Conservation (phyloP, 306 rosid species). For the Castanopsis chinensis region DNA sequence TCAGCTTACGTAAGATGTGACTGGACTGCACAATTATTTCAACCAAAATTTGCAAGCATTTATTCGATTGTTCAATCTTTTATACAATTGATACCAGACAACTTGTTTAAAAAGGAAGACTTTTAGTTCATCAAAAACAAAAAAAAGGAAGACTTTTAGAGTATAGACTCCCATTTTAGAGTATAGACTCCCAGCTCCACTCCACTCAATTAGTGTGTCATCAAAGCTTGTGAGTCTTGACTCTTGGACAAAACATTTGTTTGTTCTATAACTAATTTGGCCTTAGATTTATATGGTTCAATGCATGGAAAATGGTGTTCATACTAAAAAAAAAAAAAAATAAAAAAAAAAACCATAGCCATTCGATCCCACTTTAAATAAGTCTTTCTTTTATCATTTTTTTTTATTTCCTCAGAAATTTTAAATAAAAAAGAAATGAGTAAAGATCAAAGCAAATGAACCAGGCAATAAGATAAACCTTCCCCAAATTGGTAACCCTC, state of each 20-base stretch:
- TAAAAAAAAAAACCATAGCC: not conserved
- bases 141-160: not conserved
- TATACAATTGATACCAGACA: not conserved
- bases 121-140: no score
- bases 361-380: not conserved
- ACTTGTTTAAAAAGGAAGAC: not conserved
- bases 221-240: no score
- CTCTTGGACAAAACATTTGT: not conserved
- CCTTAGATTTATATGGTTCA: not conserved
- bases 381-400: no score
- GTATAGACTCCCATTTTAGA: not conserved
- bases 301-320: slow-evolving; percentile 7
- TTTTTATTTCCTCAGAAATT: no score
- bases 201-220: not conserved
- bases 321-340: not conserved
- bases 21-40: not conserved
- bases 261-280: slow-evolving; percentile 1
- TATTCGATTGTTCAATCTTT: no score
- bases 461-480: no score
- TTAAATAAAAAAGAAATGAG: no score
- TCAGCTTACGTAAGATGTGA: not conserved
- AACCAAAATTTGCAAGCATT: not conserved
- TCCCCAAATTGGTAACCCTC: no score
- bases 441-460: no score
- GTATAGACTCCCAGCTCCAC: not conserved